A percentile compares a stretch with the other conserved stretches of the same genome.
Conservation (phyloP, 1,284 basidiomycete species). For the Boletus sp. region DNA sequence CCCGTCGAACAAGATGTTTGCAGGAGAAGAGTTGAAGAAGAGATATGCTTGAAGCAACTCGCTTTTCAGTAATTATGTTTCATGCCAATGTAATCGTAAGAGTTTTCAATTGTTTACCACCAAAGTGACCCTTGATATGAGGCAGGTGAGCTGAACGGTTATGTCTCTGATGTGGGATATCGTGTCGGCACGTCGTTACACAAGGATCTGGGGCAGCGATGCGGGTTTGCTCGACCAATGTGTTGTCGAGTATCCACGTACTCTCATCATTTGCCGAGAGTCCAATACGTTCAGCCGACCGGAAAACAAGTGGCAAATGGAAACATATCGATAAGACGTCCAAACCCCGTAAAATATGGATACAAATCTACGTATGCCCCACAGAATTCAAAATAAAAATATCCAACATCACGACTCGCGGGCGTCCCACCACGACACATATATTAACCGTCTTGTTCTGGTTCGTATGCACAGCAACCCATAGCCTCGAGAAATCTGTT, state of each 20-base stretch:
- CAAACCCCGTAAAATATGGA: slow-evolving; percentile 1
- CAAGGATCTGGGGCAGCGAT: no score
- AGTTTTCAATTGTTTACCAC: no score
- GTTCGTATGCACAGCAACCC: slow-evolving; percentile 49
- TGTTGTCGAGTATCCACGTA: no score
- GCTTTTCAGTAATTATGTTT: no score
- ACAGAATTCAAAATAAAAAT: background rate
- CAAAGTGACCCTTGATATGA: no score
- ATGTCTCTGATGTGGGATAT: no score
- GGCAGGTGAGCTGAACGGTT: no score
- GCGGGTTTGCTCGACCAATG: no score
- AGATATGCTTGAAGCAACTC: slow-evolving; percentile 6
- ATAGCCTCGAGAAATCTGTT: slow-evolving; percentile 43
- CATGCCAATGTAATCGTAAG: no score
- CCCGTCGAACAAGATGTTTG: slow-evolving; percentile 24
- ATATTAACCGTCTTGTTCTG: slow-evolving; percentile 13
- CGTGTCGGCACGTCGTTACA: no score
- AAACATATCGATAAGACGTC: background rate
- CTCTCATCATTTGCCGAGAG: no score
- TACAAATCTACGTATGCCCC: slow-evolving; percentile 14
- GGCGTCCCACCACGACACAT: background rate
- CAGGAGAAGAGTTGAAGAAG: slow-evolving; percentile 19
- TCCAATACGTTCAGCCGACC: no score
- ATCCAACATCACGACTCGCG: background rate
- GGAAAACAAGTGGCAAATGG: background rate